Conservation (phyloP, 1,284 basidiomycete genomes). For the Flammula alnicola region DNA sequence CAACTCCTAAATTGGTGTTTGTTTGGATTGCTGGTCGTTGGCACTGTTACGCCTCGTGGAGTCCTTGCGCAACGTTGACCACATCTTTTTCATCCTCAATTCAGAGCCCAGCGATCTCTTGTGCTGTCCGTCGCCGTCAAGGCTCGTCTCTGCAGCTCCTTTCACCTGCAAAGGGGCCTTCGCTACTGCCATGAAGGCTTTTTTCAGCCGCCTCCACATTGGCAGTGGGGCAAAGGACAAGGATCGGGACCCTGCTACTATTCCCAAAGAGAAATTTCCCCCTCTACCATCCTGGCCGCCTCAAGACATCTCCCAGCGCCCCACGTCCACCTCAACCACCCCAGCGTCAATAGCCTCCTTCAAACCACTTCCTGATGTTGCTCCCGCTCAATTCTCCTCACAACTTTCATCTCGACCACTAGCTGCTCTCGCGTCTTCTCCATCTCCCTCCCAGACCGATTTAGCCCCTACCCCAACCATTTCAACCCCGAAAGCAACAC, state of each 20-base stretch:
- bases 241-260: slow-evolving; percentile 42
- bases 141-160: slow-evolving; percentile 2
- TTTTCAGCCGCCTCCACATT: slow-evolving; percentile 74
- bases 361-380: slow-evolving; percentile 73
- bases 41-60: slow-evolving; percentile 26
- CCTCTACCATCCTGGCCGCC: slow-evolving; percentile 69
- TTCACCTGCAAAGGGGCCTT: no score
- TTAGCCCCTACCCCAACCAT: slow-evolving; percentile 30
- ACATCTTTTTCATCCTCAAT: slow-evolving; percentile 9
- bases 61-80: slow-evolving; percentile 24
- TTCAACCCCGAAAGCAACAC: slow-evolving; percentile 26
- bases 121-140: slow-evolving; percentile 9
- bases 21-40: slow-evolving; percentile 27
- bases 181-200: slow-evolving; percentile 67
- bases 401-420: slow-evolving; percentile 49
- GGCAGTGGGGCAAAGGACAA: slow-evolving; percentile 65
- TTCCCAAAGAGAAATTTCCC: slow-evolving; percentile 60
- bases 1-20: slow-evolving; percentile 28
- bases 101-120: no score
- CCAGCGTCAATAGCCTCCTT: slow-evolving; percentile 54
- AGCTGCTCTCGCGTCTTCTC: slow-evolving; percentile 46
- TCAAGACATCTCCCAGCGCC: slow-evolving; percentile 38
- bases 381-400: slow-evolving; percentile 36
- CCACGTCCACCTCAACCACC: slow-evolving; percentile 50
- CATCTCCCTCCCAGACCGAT: slow-evolving; percentile 34